Evolutionary conservation across 108 stramenopile species (phyloP), one percentile per base, ranked within the genome.

Genomic region (Mediolabrus comicus): DNA sequence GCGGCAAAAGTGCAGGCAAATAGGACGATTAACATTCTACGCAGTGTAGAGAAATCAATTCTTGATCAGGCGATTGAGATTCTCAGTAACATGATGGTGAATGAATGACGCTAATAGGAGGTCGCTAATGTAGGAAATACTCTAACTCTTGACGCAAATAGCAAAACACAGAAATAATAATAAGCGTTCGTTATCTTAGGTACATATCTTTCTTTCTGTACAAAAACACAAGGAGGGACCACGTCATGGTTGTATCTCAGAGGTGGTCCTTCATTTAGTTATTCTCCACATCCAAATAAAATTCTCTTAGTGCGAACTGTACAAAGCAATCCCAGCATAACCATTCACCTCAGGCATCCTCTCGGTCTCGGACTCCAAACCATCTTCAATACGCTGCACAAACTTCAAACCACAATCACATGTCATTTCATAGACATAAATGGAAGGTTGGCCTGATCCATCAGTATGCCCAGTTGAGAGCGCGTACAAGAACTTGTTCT

Each of bases 21-120:
- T 2, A 41, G 28, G 5, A 53, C 56, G 11, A 43, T 67, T 8
- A 36, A 67, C 2, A 26, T 30, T 1, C 67, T 67, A 16, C 67
- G 38, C n/a, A 13, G 27, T 26, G 67, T 67, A 27, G 67, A 67
- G 28, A 56, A 53, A 30, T 56, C 39, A 29, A 55, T 67, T 16
- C 38, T 67, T 25, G 26, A 36, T 3, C 24, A 28, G 4, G 67
- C 67, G 10, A 35, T 67, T 4, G 16, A 54, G 9, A 34, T 33
- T n/a, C n/a, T n/a, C n/a, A n/a, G n/a, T n/a, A n/a, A n/a, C n/a
- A n/a, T n/a, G n/a, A n/a, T n/a, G n/a, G n/a, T n/a, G n/a, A n/a
- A n/a, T n/a, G n/a, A n/a, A n/a, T n/a, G n/a, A n/a, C n/a, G n/a
- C n/a, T n/a, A n/a, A n/a, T n/a, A n/a, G n/a, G n/a, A n/a, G n/a